A percentile compares a stretch with the other conserved stretches of the same genome.
Conservation (phyloP, 805 yeast genomes). For the Candida palmyrensis region DNA sequence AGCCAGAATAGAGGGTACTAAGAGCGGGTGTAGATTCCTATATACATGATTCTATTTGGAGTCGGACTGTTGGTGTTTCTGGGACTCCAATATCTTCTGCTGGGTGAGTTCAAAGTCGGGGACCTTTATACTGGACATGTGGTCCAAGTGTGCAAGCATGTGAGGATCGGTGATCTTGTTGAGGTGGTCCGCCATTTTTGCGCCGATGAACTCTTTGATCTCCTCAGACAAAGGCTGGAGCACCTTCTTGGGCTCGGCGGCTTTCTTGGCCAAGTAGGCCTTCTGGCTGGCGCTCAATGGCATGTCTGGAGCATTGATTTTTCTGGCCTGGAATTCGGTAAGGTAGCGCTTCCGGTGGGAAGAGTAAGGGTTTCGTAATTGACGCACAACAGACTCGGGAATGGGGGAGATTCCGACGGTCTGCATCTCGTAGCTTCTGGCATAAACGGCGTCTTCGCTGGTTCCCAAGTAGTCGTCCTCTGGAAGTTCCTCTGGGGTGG, state of each 20-base stretch:
- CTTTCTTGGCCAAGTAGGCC: conserved; percentile 54
- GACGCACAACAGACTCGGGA: conserved; percentile 59
- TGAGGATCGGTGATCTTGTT: conserved; percentile 29
- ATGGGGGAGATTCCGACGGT: conserved; percentile 62
- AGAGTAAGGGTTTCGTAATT: conserved; percentile 75
- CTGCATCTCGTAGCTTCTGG: conserved; percentile 70
- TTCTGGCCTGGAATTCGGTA: conserved; percentile 56
- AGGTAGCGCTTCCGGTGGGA: conserved; percentile 53
- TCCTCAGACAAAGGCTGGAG: conserved; percentile 43
- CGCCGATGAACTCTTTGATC: conserved; percentile 51
- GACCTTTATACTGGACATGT: conserved; percentile 22
- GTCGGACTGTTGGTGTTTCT: background rate
- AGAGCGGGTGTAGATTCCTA: background rate
- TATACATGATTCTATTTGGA: conserved; percentile 1
- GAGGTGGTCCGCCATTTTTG: conserved; percentile 38
- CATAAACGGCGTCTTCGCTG: conserved; percentile 49
- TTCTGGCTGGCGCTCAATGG: conserved; percentile 63
- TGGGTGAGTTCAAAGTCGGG: conserved; percentile 28
- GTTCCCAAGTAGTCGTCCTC: conserved; percentile 62
- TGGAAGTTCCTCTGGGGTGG: conserved; percentile 51
- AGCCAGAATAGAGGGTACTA: conserved; percentile 8
- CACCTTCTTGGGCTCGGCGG: conserved; percentile 29
- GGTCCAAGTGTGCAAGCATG: conserved; percentile 35
- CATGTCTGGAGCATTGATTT: conserved; percentile 68
- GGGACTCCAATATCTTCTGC: conserved; percentile 10